Evolutionary conservation across 805 yeast genomes (phyloP), one percentile per base, ranked within the genome.

Genomic region (Candida sanyiensis): DNA sequence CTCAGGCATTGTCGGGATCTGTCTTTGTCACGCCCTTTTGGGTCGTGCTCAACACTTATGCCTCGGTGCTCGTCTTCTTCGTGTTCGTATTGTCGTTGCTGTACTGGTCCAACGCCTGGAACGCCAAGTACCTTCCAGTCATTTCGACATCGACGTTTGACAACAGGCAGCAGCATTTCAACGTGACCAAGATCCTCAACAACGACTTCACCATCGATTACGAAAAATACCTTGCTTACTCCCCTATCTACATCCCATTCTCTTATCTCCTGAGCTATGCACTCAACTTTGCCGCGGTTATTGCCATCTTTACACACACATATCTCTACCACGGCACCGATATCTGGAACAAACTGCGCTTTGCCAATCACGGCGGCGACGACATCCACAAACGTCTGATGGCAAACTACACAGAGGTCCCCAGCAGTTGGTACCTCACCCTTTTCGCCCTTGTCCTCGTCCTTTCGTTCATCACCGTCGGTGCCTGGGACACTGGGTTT

Each of bases 341-440:
- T 43, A 69, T 81, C 50, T 57, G 67, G 61, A 57, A 54, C n/a
- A 63, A 60, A 35, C 59, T 73, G 3, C 52, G 52, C 33, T 63
- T 66, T 44, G 51, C 41, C 6, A 48, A 65, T 56, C 38, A 69
- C 58, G 76, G 75, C 54, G 77, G 58, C 45, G 63, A 46, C 37
- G 71, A 61, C 38, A 52, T 61, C 30, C 79, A 75, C 52, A 64
- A 60, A 52, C 64, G 80, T 50, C 64, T 75, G 49, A 75, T 74
- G 77, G 53, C 49, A 32, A 62, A 58, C 39, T 80, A 81, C 56
- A 69, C 69, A 27, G 87, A 81, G 46, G 85, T 79, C 16, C 93
- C 94, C 1, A 83, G 77, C 47, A 77, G 59, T 67, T 38, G 52
- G 62, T 39, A 66, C 66, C 67, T 39, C 4, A 37, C 46, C 7